Conservation (phyloP, 2,329 filamentous ascomycete genomes). For the Arthrinium puccinioides region DNA sequence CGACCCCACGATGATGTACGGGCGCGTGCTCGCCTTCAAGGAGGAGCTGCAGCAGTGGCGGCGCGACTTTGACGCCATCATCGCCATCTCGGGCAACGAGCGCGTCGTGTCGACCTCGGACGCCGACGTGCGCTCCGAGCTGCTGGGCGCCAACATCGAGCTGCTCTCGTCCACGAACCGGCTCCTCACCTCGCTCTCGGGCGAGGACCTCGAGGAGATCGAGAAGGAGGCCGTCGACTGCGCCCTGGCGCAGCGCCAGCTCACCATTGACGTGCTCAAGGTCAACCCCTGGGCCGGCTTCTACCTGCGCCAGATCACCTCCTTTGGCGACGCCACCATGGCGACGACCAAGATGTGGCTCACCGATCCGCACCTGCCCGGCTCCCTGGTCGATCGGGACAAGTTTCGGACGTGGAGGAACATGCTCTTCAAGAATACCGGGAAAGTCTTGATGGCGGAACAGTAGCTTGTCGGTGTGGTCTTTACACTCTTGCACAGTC, state of each 20-base stretch:
- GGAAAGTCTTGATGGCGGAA: neutral
- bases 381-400: neutral
- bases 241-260: neutral
- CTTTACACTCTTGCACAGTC: no score
- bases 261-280: neutral
- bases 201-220: neutral
- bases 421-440: neutral
- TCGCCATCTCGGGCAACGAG: neutral
- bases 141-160: constrained; percentile 2
- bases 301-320: constrained; percentile 5
- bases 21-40: neutral
- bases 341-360: constrained; percentile 1
- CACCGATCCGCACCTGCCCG: neutral
- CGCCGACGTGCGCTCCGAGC: constrained; percentile 2
- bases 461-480: no score
- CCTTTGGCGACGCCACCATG: constrained; percentile 2
- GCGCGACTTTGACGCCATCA: neutral
- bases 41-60: constrained; percentile 3
- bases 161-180: neutral
- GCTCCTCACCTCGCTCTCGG: constrained; percentile 3
- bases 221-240: constrained; percentile 2
- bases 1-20: constrained; percentile 1
- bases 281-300: constrained; percentile 5
- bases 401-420: constrained; percentile 1
- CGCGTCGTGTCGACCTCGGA: neutral